A percentile compares a stretch with the other conserved stretches of the same genome.
Conservation (phyloP, 179 eudicot genomes). For the Silene noctiflora region DNA sequence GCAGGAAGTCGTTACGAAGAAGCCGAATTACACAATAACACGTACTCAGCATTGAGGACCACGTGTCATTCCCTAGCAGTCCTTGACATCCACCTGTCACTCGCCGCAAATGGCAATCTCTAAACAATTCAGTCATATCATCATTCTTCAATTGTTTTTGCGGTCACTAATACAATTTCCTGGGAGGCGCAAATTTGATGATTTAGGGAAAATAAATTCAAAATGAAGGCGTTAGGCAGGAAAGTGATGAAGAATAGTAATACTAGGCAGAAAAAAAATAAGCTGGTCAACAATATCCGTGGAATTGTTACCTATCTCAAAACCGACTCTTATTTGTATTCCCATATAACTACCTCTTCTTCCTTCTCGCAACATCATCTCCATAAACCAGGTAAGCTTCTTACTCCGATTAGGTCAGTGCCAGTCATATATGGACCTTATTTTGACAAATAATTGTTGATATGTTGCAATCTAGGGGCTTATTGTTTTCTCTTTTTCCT, state of each 20-base stretch:
- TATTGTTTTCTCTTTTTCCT: not conserved
- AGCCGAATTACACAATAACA: too few relatives aligned
- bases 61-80: not conserved
- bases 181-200: too few relatives aligned
- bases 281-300: not conserved
- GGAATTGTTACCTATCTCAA: conserved; percentile 21
- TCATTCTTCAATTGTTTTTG: not conserved
- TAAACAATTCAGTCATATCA: not conserved
- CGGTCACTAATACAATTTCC: not conserved
- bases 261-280: conserved; percentile 15
- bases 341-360: conserved; percentile 13
- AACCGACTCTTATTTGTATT: conserved; percentile 28
- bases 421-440: too few relatives aligned
- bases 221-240: conserved; percentile 11
- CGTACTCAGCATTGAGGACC: not conserved
- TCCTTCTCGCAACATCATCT: not conserved
- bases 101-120: not conserved
- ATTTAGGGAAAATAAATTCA: not conserved
- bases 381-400: conserved; percentile 3
- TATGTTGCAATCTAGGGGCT: too few relatives aligned
- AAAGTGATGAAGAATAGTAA: not conserved
- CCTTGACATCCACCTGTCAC: not conserved
- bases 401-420: too few relatives aligned
- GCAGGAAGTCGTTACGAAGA: too few relatives aligned
- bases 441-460: too few relatives aligned